Base-by-base conservation (phyloP, 2,329 filamentous ascomycete genomes). In the Blastomyces percursus region DNA sequence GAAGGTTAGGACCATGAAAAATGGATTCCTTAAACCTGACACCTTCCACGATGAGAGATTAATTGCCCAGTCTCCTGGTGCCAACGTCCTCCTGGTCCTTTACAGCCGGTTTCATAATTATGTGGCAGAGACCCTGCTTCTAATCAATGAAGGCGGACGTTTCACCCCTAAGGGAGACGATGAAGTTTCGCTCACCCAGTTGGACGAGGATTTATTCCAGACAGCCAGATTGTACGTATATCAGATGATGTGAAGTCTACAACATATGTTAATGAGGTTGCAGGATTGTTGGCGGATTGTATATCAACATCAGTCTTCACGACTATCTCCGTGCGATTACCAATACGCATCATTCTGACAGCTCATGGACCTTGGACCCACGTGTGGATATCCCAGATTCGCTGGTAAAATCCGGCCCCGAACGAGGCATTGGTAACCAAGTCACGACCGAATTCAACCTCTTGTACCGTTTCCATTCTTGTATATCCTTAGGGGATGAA, bases 401-500 rank as follows among this genome's bases (percentile, higher is more conserved):
- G 57, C 16, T 62, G 24, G 46, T 38, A 5, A 62, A 61, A 38
- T 70, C 74, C 21, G 73, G 73, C 19, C 69, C 73, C 19, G 71
- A 74, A 1, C 67, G 74, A 40, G 80, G 75, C 2, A 74, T 75
- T 9, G 80, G 80, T 8, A 82, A 82, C 65, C 79, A 81, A 64
- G 77, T 80, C 52, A 76, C 75, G 2, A 76, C 75, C 38, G 80
- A 82, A 66, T 82, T 82, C 70, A 82, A 82, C 65, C 70, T 82
- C 24, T 71, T 82, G 14, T 82, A 82, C 65, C 75, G 80, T 6
- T 63, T 66, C 44, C 87, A 91, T 74, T 87, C 86, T 3, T 85
- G 85, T 67, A 85, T 90, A 66, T 78, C 78, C 3, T 80, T 82
- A 59, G 83, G 82, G 66, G 88, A 91, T 68, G 88, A 90, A 66